These are phyloP conservation scores for Ustilago esculenta DNA, from an alignment of 1,284 basidiomycete species.

Conservation along the genomic window DNA sequence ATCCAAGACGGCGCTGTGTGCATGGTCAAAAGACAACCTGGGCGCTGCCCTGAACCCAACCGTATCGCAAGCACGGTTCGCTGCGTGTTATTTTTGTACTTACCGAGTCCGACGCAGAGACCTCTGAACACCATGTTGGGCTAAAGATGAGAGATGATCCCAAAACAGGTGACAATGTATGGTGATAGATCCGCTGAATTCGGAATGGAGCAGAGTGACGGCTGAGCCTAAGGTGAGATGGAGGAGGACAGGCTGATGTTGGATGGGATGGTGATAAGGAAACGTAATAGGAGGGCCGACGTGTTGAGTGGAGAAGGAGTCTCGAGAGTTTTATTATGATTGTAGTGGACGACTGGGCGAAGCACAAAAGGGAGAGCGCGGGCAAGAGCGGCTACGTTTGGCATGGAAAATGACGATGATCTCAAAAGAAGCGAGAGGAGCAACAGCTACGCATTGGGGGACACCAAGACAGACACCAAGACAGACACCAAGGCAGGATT, in stretches of 20 bases:
- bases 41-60: background rate
- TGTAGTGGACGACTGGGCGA: background rate
- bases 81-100: conserved; percentile 6
- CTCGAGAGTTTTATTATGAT: conserved; percentile 11
- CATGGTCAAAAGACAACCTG: background rate
- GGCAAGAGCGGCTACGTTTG: too few relatives aligned
- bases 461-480: too few relatives aligned
- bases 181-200: conserved; percentile 3
- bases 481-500: background rate
- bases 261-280: background rate
- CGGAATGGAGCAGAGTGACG: background rate
- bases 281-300: too few relatives aligned
- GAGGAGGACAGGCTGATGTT: background rate
- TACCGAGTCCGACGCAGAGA: conserved; percentile 53
- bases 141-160: background rate
- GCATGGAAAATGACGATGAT: conserved; percentile 18
- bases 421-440: too few relatives aligned
- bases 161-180: too few relatives aligned
- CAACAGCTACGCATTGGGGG: too few relatives aligned
- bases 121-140: conserved; percentile 47
- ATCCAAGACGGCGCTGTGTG: too few relatives aligned
- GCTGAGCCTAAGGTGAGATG: background rate
- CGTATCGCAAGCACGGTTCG: background rate
- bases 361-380: background rate
- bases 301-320: conserved; percentile 1